A percentile compares a stretch with the other conserved stretches of the same genome.
These are phyloP conservation scores for Aspergillus sojae DNA, from an alignment of 2,329 filamentous ascomycete genomes.

Conservation along the genomic window DNA sequence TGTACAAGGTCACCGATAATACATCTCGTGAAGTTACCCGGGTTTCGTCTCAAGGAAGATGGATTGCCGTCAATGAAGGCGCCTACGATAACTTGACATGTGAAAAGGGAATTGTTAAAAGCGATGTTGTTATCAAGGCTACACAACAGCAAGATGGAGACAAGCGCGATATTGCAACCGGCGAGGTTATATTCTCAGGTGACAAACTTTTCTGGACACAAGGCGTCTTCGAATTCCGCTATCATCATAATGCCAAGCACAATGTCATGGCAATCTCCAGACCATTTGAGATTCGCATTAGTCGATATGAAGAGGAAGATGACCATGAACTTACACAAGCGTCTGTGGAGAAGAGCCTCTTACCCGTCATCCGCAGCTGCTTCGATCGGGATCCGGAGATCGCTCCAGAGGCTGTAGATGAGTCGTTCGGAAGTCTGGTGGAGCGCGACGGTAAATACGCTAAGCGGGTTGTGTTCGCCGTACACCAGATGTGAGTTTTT, in stretches of 20 bases:
- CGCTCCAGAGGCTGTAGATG: constrained; percentile 76
- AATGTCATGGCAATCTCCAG: constrained; percentile 92
- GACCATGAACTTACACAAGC: constrained; percentile 64
- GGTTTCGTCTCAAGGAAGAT: constrained; percentile 82
- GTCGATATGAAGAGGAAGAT: constrained; percentile 71
- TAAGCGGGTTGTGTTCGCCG: constrained; percentile 86
- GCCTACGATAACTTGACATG: constrained; percentile 74
- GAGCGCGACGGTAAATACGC: constrained; percentile 89
- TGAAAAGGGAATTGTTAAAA: constrained; percentile 74
- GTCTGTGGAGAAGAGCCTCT: constrained; percentile 73
- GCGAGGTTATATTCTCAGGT: constrained; percentile 84
- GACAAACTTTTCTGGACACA: constrained; percentile 98
- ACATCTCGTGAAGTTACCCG: constrained; percentile 80
- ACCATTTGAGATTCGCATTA: constrained; percentile 87
- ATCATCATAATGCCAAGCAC: constrained; percentile 91
- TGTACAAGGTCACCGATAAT: constrained; percentile 97
- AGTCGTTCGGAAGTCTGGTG: constrained; percentile 81
- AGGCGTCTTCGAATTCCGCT: constrained; percentile 94
- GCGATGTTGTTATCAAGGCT: constrained; percentile 60
- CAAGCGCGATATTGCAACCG: constrained; percentile 65
- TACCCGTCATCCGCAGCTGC: constrained; percentile 87
- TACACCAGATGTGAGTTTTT: constrained; percentile 83
- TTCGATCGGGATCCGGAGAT: constrained; percentile 90
- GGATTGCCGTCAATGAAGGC: constrained; percentile 78
- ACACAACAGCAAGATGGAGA: constrained; percentile 48